Base-by-base conservation (phyloP, 257 asterid species). In the Coffea canephora region DNA sequence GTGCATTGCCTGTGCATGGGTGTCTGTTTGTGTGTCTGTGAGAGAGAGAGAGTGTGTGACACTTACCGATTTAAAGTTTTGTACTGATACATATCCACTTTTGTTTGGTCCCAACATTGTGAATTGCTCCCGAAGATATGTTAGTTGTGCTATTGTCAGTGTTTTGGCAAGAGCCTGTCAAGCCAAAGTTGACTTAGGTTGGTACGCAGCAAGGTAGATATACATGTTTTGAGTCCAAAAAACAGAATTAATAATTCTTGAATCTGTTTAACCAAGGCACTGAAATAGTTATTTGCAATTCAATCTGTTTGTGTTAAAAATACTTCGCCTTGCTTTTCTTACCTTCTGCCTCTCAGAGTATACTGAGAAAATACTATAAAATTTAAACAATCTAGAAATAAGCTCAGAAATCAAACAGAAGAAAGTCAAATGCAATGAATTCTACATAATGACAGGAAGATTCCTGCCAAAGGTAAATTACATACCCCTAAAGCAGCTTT, bases 41-140 rank as follows among this genome's bases (percentile, higher is more conserved):
- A 25, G 54, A 74, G 73, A 78, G 54, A 68, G 72, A 73, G 54
- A 75, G 74, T 27, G 81, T 49, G 79, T 78, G 87, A 76, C 73
- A 80, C 85, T 79, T 74, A 91, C 97, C 86, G 76, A 59, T 90
- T 91, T 96, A 81, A 92, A 91, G 85, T 89, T 94, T 77, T 89
- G 92, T 41, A 94, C 67, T 46, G 97, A 90, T 74, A 94, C 84
- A 76, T 87, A 85, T 78, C 98, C 99, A 75, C 89, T 94, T 90
- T 87, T 92, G 86, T 87, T 92, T 72, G 98, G 98, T 76, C 95
- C 97, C 48, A 96, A 81, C 73, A 94, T 76, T 10, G 94, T 87
- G 84, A 92, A 96, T 83, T 96, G 99, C 77, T 92, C 99, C 71
- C 95, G 89, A 71, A 96, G 95, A 87, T 94, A 96, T 79, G 94